phyloP scores from a whole-genome alignment of 768 basidiomycete genomes.

The Tephrocybe sp. region DNA sequence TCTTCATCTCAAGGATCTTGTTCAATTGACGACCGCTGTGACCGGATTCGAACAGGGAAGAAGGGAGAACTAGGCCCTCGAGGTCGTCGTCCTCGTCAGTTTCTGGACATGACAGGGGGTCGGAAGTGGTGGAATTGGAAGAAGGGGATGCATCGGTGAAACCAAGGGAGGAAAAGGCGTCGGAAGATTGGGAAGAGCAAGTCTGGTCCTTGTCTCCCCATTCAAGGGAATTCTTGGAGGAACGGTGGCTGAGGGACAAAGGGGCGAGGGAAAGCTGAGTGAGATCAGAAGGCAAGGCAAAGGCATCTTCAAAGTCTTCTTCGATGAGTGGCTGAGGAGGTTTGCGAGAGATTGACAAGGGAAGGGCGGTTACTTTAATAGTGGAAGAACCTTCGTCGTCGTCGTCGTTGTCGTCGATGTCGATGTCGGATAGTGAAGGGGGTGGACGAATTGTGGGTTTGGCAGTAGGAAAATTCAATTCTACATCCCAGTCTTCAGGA shows the following conservation, averaged over 20 bases:
- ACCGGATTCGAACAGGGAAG: conserved; percentile 71
- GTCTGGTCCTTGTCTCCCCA: conserved; percentile 86
- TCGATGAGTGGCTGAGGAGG: conserved; percentile 46
- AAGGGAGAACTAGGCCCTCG: conserved; percentile 78
- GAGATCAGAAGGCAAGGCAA: conserved; percentile 76
- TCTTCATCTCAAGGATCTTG: conserved; percentile 52
- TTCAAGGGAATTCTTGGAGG: conserved; percentile 81
- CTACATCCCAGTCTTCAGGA: conserved; percentile 82
- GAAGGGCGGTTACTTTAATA: conserved; percentile 66
- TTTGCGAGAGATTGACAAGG: conserved; percentile 31
- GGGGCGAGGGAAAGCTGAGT: conserved; percentile 82
- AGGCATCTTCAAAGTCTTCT: conserved; percentile 84
- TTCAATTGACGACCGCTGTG: conserved; percentile 51
- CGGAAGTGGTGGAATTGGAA: conserved; percentile 66
- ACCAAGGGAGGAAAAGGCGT: conserved; percentile 77
- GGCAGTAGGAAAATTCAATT: conserved; percentile 67
- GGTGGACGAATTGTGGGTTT: conserved; percentile 68
- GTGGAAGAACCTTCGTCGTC: conserved; percentile 83
- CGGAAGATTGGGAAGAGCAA: conserved; percentile 83
- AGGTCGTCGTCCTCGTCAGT: conserved; percentile 76
- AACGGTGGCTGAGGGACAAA: conserved; percentile 67
- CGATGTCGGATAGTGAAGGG: conserved; percentile 38
- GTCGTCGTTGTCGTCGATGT: conserved; percentile 52
- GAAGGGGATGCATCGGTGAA: conserved; percentile 71
- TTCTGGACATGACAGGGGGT: conserved; percentile 67